These are phyloP conservation scores for Coemansia erecta DNA, from an alignment of 192 early-diverging fungal species.

Conservation along the genomic window DNA sequence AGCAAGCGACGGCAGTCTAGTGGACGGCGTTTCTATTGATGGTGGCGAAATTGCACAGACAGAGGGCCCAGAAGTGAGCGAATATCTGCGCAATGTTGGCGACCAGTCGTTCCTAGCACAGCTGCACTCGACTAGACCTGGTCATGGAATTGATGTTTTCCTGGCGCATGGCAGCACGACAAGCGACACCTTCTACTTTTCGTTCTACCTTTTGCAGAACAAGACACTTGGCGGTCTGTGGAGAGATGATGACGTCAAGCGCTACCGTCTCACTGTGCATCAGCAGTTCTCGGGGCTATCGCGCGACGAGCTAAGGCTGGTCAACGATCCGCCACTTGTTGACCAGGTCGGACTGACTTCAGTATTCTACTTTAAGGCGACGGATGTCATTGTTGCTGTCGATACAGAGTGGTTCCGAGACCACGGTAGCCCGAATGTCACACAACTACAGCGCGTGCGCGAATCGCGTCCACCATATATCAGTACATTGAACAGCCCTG, in stretches of 20 bases:
- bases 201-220: slow-evolving; percentile 51
- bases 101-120: slow-evolving; percentile 40
- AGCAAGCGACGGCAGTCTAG: slow-evolving; percentile 18
- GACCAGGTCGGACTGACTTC: slow-evolving; percentile 46
- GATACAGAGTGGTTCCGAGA: slow-evolving; percentile 54
- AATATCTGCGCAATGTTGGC: slow-evolving; percentile 43
- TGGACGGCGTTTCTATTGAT: slow-evolving; percentile 4
- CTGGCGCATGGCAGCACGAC: slow-evolving; percentile 36
- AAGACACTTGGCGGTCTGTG: slow-evolving; percentile 26
- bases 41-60: slow-evolving; percentile 20
- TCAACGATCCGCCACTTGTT: slow-evolving; percentile 46
- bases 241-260: slow-evolving; percentile 38
- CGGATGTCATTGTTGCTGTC: slow-evolving; percentile 43
- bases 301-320: slow-evolving; percentile 53
- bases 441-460: slow-evolving; percentile 51
- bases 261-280: slow-evolving; percentile 48
- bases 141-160: slow-evolving; percentile 41
- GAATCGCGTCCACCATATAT: slow-evolving; percentile 54
- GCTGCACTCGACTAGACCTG: slow-evolving; percentile 43
- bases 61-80: slow-evolving; percentile 26
- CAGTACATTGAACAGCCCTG: slow-evolving; percentile 53
- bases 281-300: slow-evolving; percentile 51
- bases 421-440: slow-evolving; percentile 39
- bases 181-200: slow-evolving; percentile 49
- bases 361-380: slow-evolving; percentile 52